Base-by-base conservation (phyloP, 495 filamentous ascomycete genomes). In the Xylaria grammica region DNA sequence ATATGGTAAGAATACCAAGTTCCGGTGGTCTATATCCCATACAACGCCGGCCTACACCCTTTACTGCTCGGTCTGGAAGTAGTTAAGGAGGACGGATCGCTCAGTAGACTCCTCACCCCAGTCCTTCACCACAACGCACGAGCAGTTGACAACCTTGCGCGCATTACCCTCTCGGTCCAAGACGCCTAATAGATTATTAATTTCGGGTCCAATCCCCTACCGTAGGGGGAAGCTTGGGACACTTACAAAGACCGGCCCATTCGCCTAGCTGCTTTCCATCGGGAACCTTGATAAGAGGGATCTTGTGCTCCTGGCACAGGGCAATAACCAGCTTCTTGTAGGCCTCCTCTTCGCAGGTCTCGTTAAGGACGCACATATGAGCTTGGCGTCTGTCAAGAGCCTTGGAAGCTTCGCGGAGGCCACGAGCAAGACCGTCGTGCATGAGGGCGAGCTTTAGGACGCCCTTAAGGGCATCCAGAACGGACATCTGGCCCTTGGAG, bases 261-360 rank as follows among this genome's bases (percentile, higher is more conserved):
- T 99, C 96, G 83, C 95, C 95, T 70, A 99, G 85, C 85, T 97
- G 91, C 89, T 99, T 99, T 78, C 95, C 95, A 82, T 99, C 95
- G 75, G 94, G 93, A 67, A 99, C 94, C 90, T 99, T 97, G 87
- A 99, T 99, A 66, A 99, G 85, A 63, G 95, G 95, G 74, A 99
- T 99, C 88, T 96, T 95, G 85, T 99, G 95, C 86, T 98, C 95
- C 56, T 87, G 90, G 88, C 95, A 99, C 58, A 99, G 87, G 68
- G 95, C 95, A 66, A 98, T 91, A 69, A 99, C 94, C 53, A 99
- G 87, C 89, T 99, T 99, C 92, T 99, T 99, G 86, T 99, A 99
- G 67, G 95, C 94, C 86, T 99, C 95, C 87, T 99, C 96, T 84
- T 98, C 95, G 84, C 95, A 99, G 66, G 85, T 89, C 87, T 99